A percentile compares a stretch with the other conserved stretches of the same genome.
Evolutionary conservation across 805 yeast species (phyloP).

Genomic region (Saccharomycopsis malanga): DNA sequence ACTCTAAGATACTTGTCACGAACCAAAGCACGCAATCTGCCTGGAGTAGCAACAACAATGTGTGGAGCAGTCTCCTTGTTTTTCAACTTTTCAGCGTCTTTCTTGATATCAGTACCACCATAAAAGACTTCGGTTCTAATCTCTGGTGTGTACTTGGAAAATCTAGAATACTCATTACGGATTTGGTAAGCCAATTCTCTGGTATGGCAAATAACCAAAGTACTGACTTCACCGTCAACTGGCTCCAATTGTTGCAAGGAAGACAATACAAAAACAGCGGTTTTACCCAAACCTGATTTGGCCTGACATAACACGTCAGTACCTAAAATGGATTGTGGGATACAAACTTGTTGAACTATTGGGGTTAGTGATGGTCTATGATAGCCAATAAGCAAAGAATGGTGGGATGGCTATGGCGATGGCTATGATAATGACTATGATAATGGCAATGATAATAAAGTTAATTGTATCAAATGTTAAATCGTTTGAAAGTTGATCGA

Average conservation of each 20-base stretch:
- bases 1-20: constrained; percentile 85
- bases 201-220: constrained; percentile 93
- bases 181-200: constrained; percentile 98
- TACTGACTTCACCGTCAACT: constrained; percentile 92
- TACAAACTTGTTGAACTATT: constrained; percentile 92
- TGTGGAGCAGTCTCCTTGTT: constrained; percentile 94
- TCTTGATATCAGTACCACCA: constrained; percentile 85
- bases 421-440: background rate
- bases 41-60: constrained; percentile 96
- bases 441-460: no score
- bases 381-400: background rate
- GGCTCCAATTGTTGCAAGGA: constrained; percentile 97
- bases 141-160: constrained; percentile 97
- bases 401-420: background rate
- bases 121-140: constrained; percentile 94
- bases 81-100: constrained; percentile 82
- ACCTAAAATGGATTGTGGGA: constrained; percentile 96
- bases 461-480: no score
- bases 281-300: constrained; percentile 98
- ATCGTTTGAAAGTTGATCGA: no score
- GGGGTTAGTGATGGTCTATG: background rate
- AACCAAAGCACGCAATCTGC: constrained; percentile 90
- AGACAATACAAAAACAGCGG: constrained; percentile 94
- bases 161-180: constrained; percentile 93
- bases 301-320: constrained; percentile 98